A percentile compares a stretch with the other conserved stretches of the same genome.
phyloP scores from a whole-genome alignment of 2,329 filamentous ascomycete species.

The Penicillium sp. region DNA sequence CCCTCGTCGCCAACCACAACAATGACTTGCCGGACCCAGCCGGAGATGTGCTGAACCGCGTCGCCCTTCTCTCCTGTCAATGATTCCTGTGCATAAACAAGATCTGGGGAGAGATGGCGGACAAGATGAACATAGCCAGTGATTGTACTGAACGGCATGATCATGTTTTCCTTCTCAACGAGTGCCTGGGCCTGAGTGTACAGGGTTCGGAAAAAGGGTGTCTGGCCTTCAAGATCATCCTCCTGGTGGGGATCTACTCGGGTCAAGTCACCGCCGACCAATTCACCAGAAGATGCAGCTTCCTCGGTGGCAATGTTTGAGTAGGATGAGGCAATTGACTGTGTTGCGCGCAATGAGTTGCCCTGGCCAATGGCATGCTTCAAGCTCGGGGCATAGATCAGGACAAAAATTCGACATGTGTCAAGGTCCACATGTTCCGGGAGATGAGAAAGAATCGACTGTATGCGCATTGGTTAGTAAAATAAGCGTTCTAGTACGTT shows the following conservation, averaged over 20 bases:
- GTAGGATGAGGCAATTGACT: slow-evolving; percentile 77
- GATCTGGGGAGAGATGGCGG: slow-evolving; percentile 78
- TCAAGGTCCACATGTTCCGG: slow-evolving; percentile 74
- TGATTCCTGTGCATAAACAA: slow-evolving; percentile 86
- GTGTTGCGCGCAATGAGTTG: slow-evolving; percentile 55
- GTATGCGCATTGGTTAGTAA: slow-evolving; percentile 11
- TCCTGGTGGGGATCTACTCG: slow-evolving; percentile 48
- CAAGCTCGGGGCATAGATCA: slow-evolving; percentile 83
- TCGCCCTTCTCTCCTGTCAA: slow-evolving; percentile 74
- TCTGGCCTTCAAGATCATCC: slow-evolving; percentile 49
- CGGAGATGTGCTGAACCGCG: slow-evolving; percentile 66
- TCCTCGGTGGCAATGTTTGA: slow-evolving; percentile 80
- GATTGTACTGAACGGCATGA: slow-evolving; percentile 84
- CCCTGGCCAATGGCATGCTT: slow-evolving; percentile 57
- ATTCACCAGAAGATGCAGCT: slow-evolving; percentile 43
- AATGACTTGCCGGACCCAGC: slow-evolving; percentile 62
- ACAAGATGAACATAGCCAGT: slow-evolving; percentile 84
- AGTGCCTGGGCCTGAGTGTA: slow-evolving; percentile 77
- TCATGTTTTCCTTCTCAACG: slow-evolving; percentile 81
- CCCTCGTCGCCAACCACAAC: slow-evolving; percentile 59
- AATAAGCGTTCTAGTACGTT: background rate
- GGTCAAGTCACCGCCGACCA: slow-evolving; percentile 56
- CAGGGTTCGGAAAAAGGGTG: slow-evolving; percentile 72
- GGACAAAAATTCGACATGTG: slow-evolving; percentile 75
- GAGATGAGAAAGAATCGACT: slow-evolving; percentile 88